Conservation (phyloP, 2,329 filamentous ascomycete species). For the Pseudopyricularia cyperi region DNA sequence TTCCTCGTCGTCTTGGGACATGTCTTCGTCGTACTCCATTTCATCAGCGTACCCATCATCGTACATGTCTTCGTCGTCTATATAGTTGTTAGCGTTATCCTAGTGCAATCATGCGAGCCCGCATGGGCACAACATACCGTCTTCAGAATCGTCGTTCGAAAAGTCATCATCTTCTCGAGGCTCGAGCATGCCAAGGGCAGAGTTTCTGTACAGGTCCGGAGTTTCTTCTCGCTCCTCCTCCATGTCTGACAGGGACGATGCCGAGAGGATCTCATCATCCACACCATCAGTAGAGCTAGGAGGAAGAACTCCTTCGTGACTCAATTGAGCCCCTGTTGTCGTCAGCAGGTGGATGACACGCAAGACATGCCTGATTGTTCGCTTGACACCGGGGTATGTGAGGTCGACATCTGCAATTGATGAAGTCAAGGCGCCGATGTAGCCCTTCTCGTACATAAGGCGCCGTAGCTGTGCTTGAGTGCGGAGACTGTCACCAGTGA, state of each 20-base stretch:
- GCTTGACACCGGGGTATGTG: conserved; percentile 84
- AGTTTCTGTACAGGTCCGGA: conserved; percentile 92
- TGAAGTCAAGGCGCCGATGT: conserved; percentile 73
- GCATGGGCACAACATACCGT: conserved; percentile 26
- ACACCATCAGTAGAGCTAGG: conserved; percentile 37
- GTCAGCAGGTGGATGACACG: conserved; percentile 80
- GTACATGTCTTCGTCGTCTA: conserved; percentile 82
- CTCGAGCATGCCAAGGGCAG: conserved; percentile 88
- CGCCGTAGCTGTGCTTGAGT: conserved; percentile 79
- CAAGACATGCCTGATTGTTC: conserved; percentile 91
- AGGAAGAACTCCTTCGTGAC: conserved; percentile 65
- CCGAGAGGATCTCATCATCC: conserved; percentile 78
- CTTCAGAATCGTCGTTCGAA: conserved; percentile 53
- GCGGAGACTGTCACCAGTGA: conserved; percentile 22
- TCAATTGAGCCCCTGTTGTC: conserved; percentile 74
- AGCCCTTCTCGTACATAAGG: conserved; percentile 98
- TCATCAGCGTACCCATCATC: conserved; percentile 85
- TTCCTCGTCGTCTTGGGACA: conserved; percentile 67
- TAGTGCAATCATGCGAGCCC: not conserved
- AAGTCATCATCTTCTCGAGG: conserved; percentile 70
- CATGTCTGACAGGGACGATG: conserved; percentile 78
- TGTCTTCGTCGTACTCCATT: conserved; percentile 78
- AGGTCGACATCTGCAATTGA: conserved; percentile 94
- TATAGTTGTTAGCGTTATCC: conserved; percentile 21
- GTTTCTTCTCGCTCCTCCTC: conserved; percentile 86